phyloP scores from a whole-genome alignment of 148 eudicot genomes.

The Amaranthus palmeri region DNA sequence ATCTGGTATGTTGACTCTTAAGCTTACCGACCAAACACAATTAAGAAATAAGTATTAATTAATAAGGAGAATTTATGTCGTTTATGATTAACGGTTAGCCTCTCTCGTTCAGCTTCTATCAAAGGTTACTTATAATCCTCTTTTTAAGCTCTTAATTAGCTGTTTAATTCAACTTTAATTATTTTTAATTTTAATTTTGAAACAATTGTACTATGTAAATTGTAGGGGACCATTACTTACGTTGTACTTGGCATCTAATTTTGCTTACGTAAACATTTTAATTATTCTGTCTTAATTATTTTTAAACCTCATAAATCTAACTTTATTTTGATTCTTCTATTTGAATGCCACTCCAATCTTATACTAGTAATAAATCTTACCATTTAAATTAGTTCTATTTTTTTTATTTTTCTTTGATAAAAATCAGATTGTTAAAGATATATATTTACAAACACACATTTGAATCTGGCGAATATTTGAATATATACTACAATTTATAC shows the following conservation, averaged over 20 bases:
- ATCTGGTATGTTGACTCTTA: conserved; percentile 27
- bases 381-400: too few species aligned
- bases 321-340: background rate
- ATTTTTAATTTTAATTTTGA: conserved; percentile 14
- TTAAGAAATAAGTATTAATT: too few species aligned
- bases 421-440: too few species aligned
- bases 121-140: conserved; percentile 15
- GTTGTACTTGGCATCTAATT: background rate
- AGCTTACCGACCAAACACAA: conserved; percentile 16
- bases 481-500: too few species aligned
- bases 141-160: conserved; percentile 20
- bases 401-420: too few species aligned
- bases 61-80: background rate
- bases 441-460: too few species aligned
- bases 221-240: conserved; percentile 16
- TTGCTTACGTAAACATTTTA: background rate
- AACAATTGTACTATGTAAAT: background rate
- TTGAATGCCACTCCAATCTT: too few species aligned
- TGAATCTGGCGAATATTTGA: too few species aligned
- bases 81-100: conserved; percentile 2
- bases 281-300: background rate
- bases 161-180: conserved; percentile 17
- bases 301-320: background rate
- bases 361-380: too few species aligned
- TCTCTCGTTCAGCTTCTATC: conserved; percentile 12